A percentile compares a stretch with the other conserved stretches of the same genome.
Evolutionary conservation across 139 green algal genomes (phyloP).

Genomic region (Picochlorum sp.): DNA sequence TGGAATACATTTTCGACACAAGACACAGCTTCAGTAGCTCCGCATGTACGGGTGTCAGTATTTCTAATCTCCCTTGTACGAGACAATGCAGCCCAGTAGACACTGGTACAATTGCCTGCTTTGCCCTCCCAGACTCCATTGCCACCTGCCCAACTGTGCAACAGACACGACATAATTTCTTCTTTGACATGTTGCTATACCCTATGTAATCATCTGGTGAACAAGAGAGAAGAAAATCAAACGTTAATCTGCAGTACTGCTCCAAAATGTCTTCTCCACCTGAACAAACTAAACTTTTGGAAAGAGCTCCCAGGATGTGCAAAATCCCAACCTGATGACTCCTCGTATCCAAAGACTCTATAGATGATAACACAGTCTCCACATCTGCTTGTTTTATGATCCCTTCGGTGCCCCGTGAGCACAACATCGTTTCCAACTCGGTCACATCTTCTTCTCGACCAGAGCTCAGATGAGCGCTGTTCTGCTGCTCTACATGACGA

Average conservation of each 20-base stretch:
- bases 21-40: slow-evolving; percentile 75
- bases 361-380: too few relatives aligned
- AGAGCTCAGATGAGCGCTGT: too few relatives aligned
- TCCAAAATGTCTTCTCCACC: background rate
- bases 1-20: slow-evolving; percentile 62
- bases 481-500: too few relatives aligned
- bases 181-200: background rate
- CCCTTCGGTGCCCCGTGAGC: too few relatives aligned
- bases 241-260: background rate
- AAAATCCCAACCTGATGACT: too few relatives aligned
- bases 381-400: too few relatives aligned
- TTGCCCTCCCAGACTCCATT: background rate
- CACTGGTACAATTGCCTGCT: background rate
- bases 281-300: too few relatives aligned
- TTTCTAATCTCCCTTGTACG: background rate
- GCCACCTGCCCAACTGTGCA: background rate
- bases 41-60: slow-evolving; percentile 62
- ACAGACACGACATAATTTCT: background rate
- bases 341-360: too few relatives aligned
- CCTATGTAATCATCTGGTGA: background rate
- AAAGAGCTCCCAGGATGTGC: too few relatives aligned
- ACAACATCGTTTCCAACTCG: too few relatives aligned
- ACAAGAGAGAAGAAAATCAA: background rate
- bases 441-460: too few relatives aligned
- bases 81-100: background rate